Evolutionary conservation across 1,284 basidiomycete species (phyloP), one percentile per base, ranked within the genome.

Genomic region (Chondrostereum purpureum): DNA sequence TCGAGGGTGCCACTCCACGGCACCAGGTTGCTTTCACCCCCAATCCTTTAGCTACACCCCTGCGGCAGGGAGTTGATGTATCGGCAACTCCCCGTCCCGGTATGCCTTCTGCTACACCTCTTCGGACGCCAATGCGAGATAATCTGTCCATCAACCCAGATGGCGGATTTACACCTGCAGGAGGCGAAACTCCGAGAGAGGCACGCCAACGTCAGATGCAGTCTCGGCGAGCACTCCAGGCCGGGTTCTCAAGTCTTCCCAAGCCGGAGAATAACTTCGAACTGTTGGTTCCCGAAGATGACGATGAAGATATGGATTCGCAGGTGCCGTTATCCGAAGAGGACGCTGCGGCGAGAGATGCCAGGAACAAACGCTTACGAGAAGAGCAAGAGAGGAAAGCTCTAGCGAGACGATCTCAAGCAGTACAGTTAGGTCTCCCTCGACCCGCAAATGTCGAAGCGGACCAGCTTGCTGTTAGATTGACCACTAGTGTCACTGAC

Each of bases 221-320:
- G 33, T 73, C 78, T 10, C 87, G 88, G 58, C 76, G 81, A 36
- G 80, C 86, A 2, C 74, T 98, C 43, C 77, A 85, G 55, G 77
- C 83, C 14, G 89, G 88, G 1, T 96, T 99, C 63, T 77, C 77
- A 60, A 83, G 69, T 50, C 72, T 99, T 13, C 96, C 96, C 0
- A 84, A 83, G 53, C 94, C 96, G 0, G 92, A 97, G 69, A 99
- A 99, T 63, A 95, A 99, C 65, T 99, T 98, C 58, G 94, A 99
- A 65, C 70, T 99, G 36, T 78, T 95, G 18, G 83, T 97, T 3
- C 92, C 92, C 3, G 90, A 92, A 53, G 86, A 89, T 18, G 92
- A 92, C 48, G 78, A 75, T 12, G 79, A 76, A 8, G 79, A 79
- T 2, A 77, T 68, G 2, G 69, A 66, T 6, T 66, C 62, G n/a